Base-by-base conservation (phyloP, 2,329 filamentous ascomycete species). In the Pseudogymnoascus sp. region DNA sequence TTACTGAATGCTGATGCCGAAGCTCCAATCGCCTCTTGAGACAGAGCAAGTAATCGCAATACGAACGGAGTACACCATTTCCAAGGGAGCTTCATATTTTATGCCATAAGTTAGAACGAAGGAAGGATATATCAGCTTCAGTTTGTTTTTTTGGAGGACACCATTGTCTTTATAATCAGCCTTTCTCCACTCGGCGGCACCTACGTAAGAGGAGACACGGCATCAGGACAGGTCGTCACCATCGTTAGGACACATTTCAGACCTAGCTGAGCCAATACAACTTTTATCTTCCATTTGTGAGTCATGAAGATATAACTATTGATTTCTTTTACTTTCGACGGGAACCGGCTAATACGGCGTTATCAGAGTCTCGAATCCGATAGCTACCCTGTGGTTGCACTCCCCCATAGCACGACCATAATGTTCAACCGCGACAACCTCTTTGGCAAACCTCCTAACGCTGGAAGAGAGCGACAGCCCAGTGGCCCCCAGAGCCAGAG, bases 401-500 rank as follows among this genome's bases (percentile, higher is more conserved):
- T 1, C 29, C 11, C 23, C 2, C 37, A n/a, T 29, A 39, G n/a
- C 59, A 47, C 42, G 11, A 54, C 37, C 54, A 62, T 26, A 23
- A 78, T 78, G 76, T 75, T 77, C 69, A 63, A 74, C 66, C 72
- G 78, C 66, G 77, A 79, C 69, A 79, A 78, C 67, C 74, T 80
- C 42, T 78, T 79, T 66, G 77, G 78, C 51, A 75, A 75, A 66
- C 74, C 76, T 5, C 73, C 75, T 29, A 75, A 71, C 63, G 67
- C 71, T 59, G 68, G 75, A 60, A 67, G 72, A 66, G 67, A 70
- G 63, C 64, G 73, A 65, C 70, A 72, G 37, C 75, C 75, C 42
- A 71, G 71, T 62, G 72, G 69, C 61, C 72, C 74, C 29, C 67
- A 69, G 42, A 66, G 72, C 29, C 67, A 70, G 42, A 66, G 73